These are phyloP conservation scores for Xylaria sp. DNA, from an alignment of 2,329 filamentous ascomycete species.

Conservation along the genomic window DNA sequence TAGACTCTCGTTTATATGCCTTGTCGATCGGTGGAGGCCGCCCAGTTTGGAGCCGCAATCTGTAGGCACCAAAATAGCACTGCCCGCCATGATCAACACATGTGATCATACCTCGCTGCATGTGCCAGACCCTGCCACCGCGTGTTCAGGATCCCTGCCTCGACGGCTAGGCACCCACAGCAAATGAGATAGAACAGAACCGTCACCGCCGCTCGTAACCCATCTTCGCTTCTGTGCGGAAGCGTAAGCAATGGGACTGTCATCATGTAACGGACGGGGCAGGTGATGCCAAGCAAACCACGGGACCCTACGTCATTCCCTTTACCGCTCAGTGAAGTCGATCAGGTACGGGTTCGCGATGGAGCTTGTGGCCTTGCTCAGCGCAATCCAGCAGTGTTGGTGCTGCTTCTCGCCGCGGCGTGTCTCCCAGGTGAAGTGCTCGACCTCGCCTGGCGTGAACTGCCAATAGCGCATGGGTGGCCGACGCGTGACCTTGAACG, in stretches of 20 bases:
- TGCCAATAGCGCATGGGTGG: slow-evolving; percentile 41
- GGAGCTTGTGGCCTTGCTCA: slow-evolving; percentile 28
- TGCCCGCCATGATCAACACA: slow-evolving; percentile 11
- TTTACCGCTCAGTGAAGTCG: slow-evolving; percentile 28
- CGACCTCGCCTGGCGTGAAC: slow-evolving; percentile 39
- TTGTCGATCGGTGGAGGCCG: background rate
- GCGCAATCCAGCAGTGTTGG: slow-evolving; percentile 35
- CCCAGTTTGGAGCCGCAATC: slow-evolving; percentile 14
- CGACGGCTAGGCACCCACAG: slow-evolving; percentile 1
- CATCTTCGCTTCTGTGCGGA: background rate
- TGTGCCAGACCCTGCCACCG: slow-evolving; percentile 16
- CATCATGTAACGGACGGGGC: background rate
- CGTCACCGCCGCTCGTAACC: slow-evolving; percentile 9
- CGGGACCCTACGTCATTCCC: background rate
- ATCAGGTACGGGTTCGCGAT: slow-evolving; percentile 39
- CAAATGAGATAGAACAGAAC: slow-evolving; percentile 1
- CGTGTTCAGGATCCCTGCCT: slow-evolving; percentile 14
- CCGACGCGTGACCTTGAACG: slow-evolving; percentile 36
- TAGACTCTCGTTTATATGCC: slow-evolving; percentile 1
- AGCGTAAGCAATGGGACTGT: background rate
- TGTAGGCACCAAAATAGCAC: slow-evolving; percentile 8
- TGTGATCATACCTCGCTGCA: slow-evolving; percentile 23
- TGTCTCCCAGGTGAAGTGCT: slow-evolving; percentile 39
- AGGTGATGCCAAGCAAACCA: background rate
- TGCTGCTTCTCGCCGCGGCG: slow-evolving; percentile 26